Base-by-base conservation (phyloP, 2,329 filamentous ascomycete genomes). In the Canariomyces notabilis region DNA sequence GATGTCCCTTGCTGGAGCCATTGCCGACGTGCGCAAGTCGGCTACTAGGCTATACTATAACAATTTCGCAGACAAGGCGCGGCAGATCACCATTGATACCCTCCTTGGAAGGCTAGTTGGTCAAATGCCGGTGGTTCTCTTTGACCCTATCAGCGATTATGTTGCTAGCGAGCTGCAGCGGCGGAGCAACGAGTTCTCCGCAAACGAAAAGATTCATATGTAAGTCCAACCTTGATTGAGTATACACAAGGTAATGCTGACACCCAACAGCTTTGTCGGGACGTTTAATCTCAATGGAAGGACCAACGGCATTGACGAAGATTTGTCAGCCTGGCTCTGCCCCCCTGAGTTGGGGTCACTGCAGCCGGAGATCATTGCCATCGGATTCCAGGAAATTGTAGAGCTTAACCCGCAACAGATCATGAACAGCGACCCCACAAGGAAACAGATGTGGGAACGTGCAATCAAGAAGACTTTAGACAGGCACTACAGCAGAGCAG, bases 311-410 rank as follows among this genome's bases (percentile, higher is more conserved):
- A 75, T 89, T 19, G 76, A 83, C 16, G 77, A 88, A 52, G 90
- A 97, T 61, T 72, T 98, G 11, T 85, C 87, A 0, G 74, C 83
- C 2, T 98, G 93, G 93, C 71, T 98, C 4, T 89, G 86, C 60
- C 87, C 87, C 0, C 68, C 76, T 4, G 64, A 65, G 32, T 59
- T 75, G 8, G 75, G 79, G 5, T 65, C 80, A 3, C 73, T 79
- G 37, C 81, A 87, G 50, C 90, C 93, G 5, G 87, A 91, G 48
- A 87, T 98, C 31, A 82, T 95, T 42, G 89, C 86, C 6, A 83
- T 96, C 14, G 93, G 89, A 0, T 97, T 98, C 59, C 93, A 98
- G 62, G 93, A 98, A 66, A 97, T 98, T 52, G 93, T 98, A n/a
- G 88, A 95, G 61, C 72, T 98, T 37, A 96, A 89, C 58, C 93